Evolutionary conservation across 2,329 filamentous ascomycete species (phyloP).

Genomic region (Sclerotinia subarctica): DNA sequence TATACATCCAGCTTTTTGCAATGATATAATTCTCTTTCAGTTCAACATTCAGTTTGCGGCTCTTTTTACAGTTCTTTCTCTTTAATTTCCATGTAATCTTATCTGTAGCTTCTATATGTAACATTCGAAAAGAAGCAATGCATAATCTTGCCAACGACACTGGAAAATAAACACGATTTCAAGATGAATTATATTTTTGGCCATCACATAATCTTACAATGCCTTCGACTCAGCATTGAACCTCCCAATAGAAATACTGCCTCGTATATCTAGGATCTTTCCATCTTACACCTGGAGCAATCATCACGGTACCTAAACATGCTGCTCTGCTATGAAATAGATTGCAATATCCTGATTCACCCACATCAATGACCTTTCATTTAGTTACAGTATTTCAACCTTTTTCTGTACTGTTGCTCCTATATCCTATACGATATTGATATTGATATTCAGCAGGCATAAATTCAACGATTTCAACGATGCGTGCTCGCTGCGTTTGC

Average conservation of each 20-base stretch:
- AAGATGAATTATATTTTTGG: no score
- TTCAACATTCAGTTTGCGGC: no score
- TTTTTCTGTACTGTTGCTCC: background rate
- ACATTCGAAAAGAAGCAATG: background rate
- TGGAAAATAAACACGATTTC: background rate
- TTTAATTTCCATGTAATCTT: background rate
- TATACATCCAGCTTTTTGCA: background rate
- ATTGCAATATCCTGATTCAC: no score
- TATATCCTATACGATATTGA: no score
- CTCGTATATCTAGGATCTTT: background rate
- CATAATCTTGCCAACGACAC: background rate
- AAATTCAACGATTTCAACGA: background rate
- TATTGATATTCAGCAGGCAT: background rate
- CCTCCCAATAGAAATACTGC: rapidly evolving
- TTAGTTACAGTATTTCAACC: background rate
- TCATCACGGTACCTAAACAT: background rate
- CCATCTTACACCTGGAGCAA: no score
- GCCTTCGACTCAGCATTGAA: background rate
- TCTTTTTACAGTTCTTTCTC: no score
- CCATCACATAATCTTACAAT: background rate
- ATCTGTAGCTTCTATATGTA: background rate
- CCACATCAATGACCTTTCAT: background rate
- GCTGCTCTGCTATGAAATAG: background rate
- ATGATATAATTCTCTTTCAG: background rate
- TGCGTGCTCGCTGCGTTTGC: no score